Evolutionary conservation across 306 rosid genomes (phyloP), one percentile per base, ranked within the genome.

Genomic region (Quercus agrifolia): DNA sequence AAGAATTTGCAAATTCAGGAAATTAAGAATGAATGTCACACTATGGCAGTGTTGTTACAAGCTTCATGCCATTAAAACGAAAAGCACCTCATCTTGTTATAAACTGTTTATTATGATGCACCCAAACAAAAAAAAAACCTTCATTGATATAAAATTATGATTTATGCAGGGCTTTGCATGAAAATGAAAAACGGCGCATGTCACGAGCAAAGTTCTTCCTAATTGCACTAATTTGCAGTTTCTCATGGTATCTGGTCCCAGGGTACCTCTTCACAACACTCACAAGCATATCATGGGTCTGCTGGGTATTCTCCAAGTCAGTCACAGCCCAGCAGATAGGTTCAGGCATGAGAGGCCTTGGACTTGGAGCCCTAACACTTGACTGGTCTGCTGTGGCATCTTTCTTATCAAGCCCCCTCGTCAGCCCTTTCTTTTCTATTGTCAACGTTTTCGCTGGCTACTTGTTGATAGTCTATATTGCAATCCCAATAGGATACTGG

Each of bases 261-360:
- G 97, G 97, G 55, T 89, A 81, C 88, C 76, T 94, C 19, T 92
- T 94, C 87, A 13, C 90, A 67, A 90, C 96, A 12, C 94, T 94
- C n/a, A 78, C 96, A 31, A 90, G 13, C 90, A 88, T 94, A 61
- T 94, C 97, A 72, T 94, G 94, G 93, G 74, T 92, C 1, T 92
- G 96, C 81, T 93, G 98, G 98, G 5, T 82, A 21, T 90, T 91
- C 88, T 76, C 97, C 80, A 93, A 88, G 78, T 93, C 98, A 19
- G 92, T 93, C 6, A 88, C 93, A 25, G 98, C 93, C 70, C 97
- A 93, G 80, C 98, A 91, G 54, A 27, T 93, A 15, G 98, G 98
- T 15, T 93, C 97, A 1, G 97, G 97, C 72, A 87, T 93, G 98
- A 74, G n/a, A 66, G 98, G 98, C 14, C 80, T 93, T 1, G 98